Percentiles rank a stretch among this genome's conserved stretches.
phyloP scores from a whole-genome alignment of 495 filamentous ascomycete genomes.

The Aspergillus olivimuriae region DNA sequence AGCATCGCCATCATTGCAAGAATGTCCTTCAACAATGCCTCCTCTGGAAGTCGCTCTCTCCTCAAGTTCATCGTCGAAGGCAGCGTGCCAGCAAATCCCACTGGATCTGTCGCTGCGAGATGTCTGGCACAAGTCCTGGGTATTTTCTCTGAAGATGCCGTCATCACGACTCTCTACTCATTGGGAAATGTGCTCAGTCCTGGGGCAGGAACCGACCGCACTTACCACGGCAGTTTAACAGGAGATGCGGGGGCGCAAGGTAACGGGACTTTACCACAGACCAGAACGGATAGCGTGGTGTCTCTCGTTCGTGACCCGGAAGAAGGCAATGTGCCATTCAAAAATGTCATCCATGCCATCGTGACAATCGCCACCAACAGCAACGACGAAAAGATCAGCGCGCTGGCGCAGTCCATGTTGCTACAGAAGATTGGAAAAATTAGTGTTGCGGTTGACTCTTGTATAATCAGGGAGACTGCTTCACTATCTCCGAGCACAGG shows the following conservation, averaged over 20 bases:
- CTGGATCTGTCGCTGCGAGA: slow-evolving; percentile 66
- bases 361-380: slow-evolving; percentile 75
- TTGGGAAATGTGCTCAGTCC: slow-evolving; percentile 87
- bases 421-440: slow-evolving; percentile 87
- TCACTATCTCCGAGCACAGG: slow-evolving; percentile 68
- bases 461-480: slow-evolving; percentile 77
- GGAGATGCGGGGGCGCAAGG: slow-evolving; percentile 20
- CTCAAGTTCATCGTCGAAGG: slow-evolving; percentile 81
- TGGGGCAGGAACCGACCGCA: slow-evolving; percentile 35
- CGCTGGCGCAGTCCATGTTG: slow-evolving; percentile 91
- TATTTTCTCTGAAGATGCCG: slow-evolving; percentile 79
- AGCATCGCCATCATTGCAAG: slow-evolving; percentile 75
- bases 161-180: slow-evolving; percentile 91
- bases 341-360: slow-evolving; percentile 82
- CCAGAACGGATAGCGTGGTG: slow-evolving; percentile 67
- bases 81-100: slow-evolving; percentile 50
- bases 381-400: slow-evolving; percentile 85
- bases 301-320: slow-evolving; percentile 65
- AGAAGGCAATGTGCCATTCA: slow-evolving; percentile 68
- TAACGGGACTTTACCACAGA: slow-evolving; percentile 42
- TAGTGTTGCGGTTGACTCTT: slow-evolving; percentile 65
- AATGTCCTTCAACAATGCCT: slow-evolving; percentile 61
- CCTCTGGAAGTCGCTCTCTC: slow-evolving; percentile 72
- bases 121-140: slow-evolving; percentile 75
- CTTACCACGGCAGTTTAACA: slow-evolving; percentile 22